phyloP scores from a whole-genome alignment of 2,329 filamentous ascomycete species.

The Fusarium anguioides region DNA sequence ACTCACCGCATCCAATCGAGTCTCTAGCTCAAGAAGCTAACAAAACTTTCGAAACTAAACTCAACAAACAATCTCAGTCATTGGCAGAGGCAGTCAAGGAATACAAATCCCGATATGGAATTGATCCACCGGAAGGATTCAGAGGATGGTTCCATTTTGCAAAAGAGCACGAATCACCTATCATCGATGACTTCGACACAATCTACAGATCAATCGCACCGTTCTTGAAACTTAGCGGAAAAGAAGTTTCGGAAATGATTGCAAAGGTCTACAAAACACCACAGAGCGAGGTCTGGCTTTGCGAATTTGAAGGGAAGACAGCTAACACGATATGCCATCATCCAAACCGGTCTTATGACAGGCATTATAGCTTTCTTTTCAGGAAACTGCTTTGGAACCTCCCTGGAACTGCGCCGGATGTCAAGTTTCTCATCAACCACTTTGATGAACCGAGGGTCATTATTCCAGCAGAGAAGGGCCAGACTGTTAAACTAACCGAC shows the following conservation, averaged over 20 bases:
- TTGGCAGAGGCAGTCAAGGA: conserved; percentile 52
- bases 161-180: conserved; percentile 50
- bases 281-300: conserved; percentile 53
- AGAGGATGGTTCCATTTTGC: conserved; percentile 59
- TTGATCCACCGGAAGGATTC: conserved; percentile 60
- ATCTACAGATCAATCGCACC: conserved; percentile 55
- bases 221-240: conserved; percentile 54
- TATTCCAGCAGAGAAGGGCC: conserved; percentile 30
- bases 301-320: conserved; percentile 43
- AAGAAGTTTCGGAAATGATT: conserved; percentile 48
- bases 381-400: conserved; percentile 46
- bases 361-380: conserved; percentile 49
- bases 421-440: conserved; percentile 59
- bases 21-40: conserved; percentile 46
- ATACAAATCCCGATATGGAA: conserved; percentile 57
- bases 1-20: conserved; percentile 52
- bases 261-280: conserved; percentile 34
- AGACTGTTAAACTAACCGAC: conserved; percentile 38
- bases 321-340: conserved; percentile 51
- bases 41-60: conserved; percentile 45
- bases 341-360: conserved; percentile 48
- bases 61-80: conserved; percentile 53
- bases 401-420: conserved; percentile 47
- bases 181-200: conserved; percentile 64
- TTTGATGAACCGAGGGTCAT: conserved; percentile 61